Evolutionary conservation across 1,284 basidiomycete genomes (phyloP), one percentile per base, ranked within the genome.

Genomic region (Sporisorium iseilematis-ciliati): DNA sequence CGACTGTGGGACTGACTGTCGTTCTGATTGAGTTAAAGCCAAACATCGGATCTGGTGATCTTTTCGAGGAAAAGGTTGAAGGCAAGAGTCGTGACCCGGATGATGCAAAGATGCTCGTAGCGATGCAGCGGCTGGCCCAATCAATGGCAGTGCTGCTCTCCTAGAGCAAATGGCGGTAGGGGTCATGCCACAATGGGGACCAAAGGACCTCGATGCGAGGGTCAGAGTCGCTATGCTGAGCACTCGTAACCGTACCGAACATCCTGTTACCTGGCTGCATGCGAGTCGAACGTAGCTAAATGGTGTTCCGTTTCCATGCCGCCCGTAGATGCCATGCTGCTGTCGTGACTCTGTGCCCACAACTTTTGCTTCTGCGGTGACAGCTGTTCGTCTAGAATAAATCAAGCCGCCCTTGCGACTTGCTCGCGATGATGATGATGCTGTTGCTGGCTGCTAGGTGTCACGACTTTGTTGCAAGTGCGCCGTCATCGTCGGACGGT

Each of bases 361-460:
- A 12, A 3, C 4, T 46, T 26, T 5, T 6, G 21, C 23, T 1
- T 46, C 23, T 14, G 25, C 23, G 25, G 7, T 46, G 45, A 23
- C 26, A 16, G 23, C 23, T 14, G 3, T 26, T 25, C 45, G 12
- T 26, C 45, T 25, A 25, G 26, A 16, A 14, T 10, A 12, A 16
- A 14, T 26, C 45, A 25, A 26, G 12, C 45, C 25, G 23, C 45
- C 45, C 16, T 25, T 46, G 25, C 45, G 45, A 25, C 12, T 46
- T 46, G 45, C 45, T 46, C 45, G 23, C 23, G 12, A 26, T 18
- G 45, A 14, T 18, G 45, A 14, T 25, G 45, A 26, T 26, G 45
- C 45, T 46, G 25, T 4, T 46, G 45, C 45, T 46, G 45, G 26
- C 23, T 46, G 45, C 23, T 46, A 14, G 14, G 23, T 46, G 45